Evolutionary conservation across 1,139 yeast species (phyloP).

Genomic region (Yamadazyma triangularis): DNA sequence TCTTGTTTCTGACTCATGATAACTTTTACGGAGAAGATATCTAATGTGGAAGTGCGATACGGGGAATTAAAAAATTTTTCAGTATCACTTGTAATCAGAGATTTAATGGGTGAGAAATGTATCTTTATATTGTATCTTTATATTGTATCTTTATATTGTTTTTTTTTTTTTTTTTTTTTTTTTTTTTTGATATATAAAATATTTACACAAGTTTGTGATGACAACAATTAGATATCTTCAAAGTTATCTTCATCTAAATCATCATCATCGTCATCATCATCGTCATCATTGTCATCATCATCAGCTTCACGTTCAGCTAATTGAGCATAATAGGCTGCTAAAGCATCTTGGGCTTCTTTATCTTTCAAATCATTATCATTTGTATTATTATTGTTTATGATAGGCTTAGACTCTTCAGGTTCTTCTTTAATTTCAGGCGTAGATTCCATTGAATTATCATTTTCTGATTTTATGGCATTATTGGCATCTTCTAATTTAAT

Average conservation of each 20-base stretch:
- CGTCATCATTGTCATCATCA: slow-evolving; percentile 62
- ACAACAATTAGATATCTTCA: no score
- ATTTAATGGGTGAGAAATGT: no score
- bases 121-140: no score
- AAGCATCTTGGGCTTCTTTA: slow-evolving; percentile 68
- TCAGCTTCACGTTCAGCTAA: slow-evolving; percentile 60
- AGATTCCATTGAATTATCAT: slow-evolving; percentile 22
- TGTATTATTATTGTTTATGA: slow-evolving; percentile 1
- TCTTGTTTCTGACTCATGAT: slow-evolving; percentile 5
- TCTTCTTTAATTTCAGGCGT: slow-evolving; percentile 16
- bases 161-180: no score
- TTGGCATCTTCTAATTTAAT: slow-evolving; percentile 29
- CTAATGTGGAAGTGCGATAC: no score
- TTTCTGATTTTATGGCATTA: not conserved
- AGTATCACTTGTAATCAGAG: no score
- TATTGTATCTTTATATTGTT: no score
- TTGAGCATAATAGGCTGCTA: slow-evolving; percentile 75
- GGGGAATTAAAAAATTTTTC: no score
- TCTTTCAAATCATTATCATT: slow-evolving; percentile 35
- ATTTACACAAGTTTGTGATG: no score
- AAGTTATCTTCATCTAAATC: slow-evolving; percentile 48
- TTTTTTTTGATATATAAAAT: no score
- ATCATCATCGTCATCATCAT: no score
- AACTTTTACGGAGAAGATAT: no score
- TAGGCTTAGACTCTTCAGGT: slow-evolving; percentile 6